Base-by-base conservation (phyloP, 805 yeast species). In the Candida ipomoeae region DNA sequence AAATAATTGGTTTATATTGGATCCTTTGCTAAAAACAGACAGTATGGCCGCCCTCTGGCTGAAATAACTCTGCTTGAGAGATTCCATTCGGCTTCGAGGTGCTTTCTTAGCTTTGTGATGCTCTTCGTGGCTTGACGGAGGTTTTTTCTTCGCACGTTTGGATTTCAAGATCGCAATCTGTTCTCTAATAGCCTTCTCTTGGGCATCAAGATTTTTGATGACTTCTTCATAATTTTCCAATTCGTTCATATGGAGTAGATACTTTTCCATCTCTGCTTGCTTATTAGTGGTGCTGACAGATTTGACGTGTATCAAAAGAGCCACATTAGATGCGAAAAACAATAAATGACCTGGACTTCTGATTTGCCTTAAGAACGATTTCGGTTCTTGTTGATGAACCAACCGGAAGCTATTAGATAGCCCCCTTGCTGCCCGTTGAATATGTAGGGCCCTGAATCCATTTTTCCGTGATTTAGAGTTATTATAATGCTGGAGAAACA, bases 241-340 rank as follows among this genome's bases (percentile, higher is more conserved):
- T 32, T 57, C 60, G 5, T 45, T 47, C 48, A 53, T 50, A 39
- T 40, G 55, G 36, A 40, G 54, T 35, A 44, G 14, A 41, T 48
- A 48, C 17, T 48, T 49, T 8, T 54, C 48, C 42, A 46, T 40
- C 20, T 48, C 20, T 36, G 53, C 49, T 13, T 48, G 29, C 17
- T 42, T 44, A 20, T 48, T 48, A 23, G 32, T 35, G n/a, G 59
- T 52, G 40, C 54, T 49, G 44, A 51, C 40, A 13, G 46, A 44
- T 50, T 49, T 56, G 17, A 57, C 48, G 38, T 57, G 60, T 13
- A 54, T 48, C 13, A 57, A 48, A 32, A 57, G 46, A 11, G 59
- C 57, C 23, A 57, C 56, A 31, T 57, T 57, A 2, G 60, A 49
- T 14, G 56, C 59, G 33, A 57, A 39, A 38, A 57, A 57, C n/a